These are phyloP conservation scores for Xylariaceae sp. DNA, from an alignment of 2,329 filamentous ascomycete genomes.

Conservation along the genomic window DNA sequence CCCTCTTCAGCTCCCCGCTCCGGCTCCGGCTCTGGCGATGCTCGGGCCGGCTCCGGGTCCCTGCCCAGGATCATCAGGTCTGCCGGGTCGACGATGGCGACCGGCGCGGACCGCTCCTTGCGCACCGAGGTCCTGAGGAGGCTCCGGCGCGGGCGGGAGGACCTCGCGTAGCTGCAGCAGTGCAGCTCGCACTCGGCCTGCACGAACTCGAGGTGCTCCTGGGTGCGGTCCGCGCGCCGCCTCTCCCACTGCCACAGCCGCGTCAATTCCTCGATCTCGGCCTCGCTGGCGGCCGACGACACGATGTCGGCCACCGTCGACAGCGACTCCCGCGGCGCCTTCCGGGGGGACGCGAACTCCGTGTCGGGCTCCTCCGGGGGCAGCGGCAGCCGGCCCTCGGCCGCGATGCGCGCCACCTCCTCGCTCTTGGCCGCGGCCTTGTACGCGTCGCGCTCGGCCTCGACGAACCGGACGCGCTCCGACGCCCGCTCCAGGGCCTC, in stretches of 20 bases:
- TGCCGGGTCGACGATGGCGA: constrained; percentile 32
- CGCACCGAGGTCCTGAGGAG: constrained; percentile 20
- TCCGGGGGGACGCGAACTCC: constrained; percentile 56
- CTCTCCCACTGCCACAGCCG: constrained; percentile 48
- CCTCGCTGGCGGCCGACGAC: constrained; percentile 48
- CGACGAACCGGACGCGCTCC: constrained; percentile 56
- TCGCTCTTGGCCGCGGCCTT: constrained; percentile 66
- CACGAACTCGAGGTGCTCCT: constrained; percentile 69
- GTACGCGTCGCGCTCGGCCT: constrained; percentile 68
- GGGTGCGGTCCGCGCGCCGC: constrained; percentile 58
- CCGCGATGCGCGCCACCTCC: constrained; percentile 64
- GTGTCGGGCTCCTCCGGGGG: constrained; percentile 48
- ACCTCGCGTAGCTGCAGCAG: constrained; percentile 53
- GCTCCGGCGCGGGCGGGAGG: constrained; percentile 22
- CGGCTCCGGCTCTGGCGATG: constrained; percentile 23
- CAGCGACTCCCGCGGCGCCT: constrained; percentile 37
- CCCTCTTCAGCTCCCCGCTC: constrained; percentile 9
- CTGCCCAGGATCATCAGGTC: constrained; percentile 36
- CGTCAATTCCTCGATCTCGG: constrained; percentile 51
- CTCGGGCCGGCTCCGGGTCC: constrained; percentile 10
- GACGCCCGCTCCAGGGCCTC: constrained; percentile 59
- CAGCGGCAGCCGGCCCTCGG: constrained; percentile 62
- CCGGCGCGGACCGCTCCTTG: constrained; percentile 27
- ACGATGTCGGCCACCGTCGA: constrained; percentile 42
- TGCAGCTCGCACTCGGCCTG: constrained; percentile 65